These are phyloP conservation scores for Mycena epipterygia DNA, from an alignment of 768 basidiomycete species.

Conservation along the genomic window DNA sequence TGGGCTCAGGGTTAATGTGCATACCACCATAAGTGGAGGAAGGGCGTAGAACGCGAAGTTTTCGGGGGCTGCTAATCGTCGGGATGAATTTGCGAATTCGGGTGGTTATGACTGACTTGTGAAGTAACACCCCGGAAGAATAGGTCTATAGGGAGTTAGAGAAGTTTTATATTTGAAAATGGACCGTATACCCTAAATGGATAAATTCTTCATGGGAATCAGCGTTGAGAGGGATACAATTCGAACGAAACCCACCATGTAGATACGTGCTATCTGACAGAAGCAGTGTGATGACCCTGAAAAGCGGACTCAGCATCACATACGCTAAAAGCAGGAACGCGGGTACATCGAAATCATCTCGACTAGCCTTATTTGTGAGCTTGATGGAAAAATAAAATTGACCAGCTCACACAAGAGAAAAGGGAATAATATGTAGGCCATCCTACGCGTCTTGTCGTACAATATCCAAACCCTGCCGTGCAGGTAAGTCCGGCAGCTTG, in stretches of 20 bases:
- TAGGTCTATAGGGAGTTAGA: not conserved
- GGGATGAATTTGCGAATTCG: not conserved
- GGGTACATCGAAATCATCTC: slow-evolving; percentile 20
- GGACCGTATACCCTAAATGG: slow-evolving; percentile 13
- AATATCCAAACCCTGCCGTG: slow-evolving; percentile 19
- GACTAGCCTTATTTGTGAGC: not conserved
- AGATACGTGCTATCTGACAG: slow-evolving; percentile 7
- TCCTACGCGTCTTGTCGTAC: slow-evolving; percentile 20
- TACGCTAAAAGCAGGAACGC: not conserved
- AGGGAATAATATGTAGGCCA: slow-evolving; percentile 25
- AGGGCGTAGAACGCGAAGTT: slow-evolving; percentile 23
- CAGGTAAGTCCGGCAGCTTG: not conserved
- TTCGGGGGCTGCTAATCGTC: not conserved
- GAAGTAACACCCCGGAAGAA: slow-evolving; percentile 25
- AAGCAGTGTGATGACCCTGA: slow-evolving; percentile 12
- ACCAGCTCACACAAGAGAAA: slow-evolving; percentile 13
- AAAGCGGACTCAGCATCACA: not conserved
- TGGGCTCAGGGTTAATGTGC: not conserved
- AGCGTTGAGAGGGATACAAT: too few relatives aligned
- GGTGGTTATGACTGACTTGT: not conserved
- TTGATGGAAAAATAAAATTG: not conserved
- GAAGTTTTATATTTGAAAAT: not conserved
- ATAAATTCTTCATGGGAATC: slow-evolving; percentile 9
- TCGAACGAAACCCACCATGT: not conserved
- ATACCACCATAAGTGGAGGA: slow-evolving; percentile 19